Base-by-base conservation (phyloP, 2,329 filamentous ascomycete species). In the Aspergillus sergii region DNA sequence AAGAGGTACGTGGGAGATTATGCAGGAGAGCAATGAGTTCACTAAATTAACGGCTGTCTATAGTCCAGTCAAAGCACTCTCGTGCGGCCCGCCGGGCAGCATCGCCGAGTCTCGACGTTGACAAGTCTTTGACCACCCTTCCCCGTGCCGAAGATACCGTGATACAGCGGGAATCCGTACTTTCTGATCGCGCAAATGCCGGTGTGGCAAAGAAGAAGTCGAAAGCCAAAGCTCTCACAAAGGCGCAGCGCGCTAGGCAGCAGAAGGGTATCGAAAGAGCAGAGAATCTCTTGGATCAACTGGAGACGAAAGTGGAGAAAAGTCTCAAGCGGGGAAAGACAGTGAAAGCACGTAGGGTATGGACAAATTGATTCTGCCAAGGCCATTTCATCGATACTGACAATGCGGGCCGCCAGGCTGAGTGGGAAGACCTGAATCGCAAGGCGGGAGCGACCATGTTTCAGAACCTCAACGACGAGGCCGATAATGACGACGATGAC, bases 1-100 rank as follows among this genome's bases (percentile, higher is more conserved):
- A 55, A 78, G 69, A 62, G 61, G 75, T 72, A 66, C 72, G 72
- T 72, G 21, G 21, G 14, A n/a, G 3, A 12, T 53, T 10, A 3
- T 57, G n/a, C 12, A 32, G 4, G 11, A 23, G 36, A 16, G 54
- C 34, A 23, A 41, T 30, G 28, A 50, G 23, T 43, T 28, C 48
- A 50, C 58, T 59, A 68, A 60, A 62, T 45, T 51, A 54, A 16
- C 50, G 51, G 30, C 28, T 53, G 23, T 58, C 67, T 66, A 64
- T 55, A 88, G 85, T 80, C 63, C 78, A 81, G 56, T 84, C 85
- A 2, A 67, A 81, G 19, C 85, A 85, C 71, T 88, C 87, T 57
- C 85, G 87, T 61, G 86, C 86, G 60, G 85, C 85, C 43, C 83
- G 86, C 66, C 82, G 87, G 69, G 86, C 82, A 65, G 80, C 78